These are phyloP conservation scores for Didymella lethalis DNA, from an alignment of 2,329 filamentous ascomycete genomes.

Conservation along the genomic window DNA sequence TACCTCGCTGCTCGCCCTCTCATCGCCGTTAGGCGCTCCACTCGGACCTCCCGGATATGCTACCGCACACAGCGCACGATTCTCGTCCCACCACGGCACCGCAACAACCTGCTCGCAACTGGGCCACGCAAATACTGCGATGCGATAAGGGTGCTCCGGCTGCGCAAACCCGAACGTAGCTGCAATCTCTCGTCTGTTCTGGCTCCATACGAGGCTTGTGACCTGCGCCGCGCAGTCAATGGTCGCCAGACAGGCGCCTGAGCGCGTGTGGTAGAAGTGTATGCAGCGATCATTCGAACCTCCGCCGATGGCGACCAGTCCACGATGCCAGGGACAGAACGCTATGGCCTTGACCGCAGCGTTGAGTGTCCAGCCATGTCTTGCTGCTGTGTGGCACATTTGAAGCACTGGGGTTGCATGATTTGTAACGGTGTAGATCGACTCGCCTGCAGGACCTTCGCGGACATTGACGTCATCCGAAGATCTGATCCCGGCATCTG, in stretches of 20 bases:
- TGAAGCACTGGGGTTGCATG: constrained; percentile 50
- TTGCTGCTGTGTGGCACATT: constrained; percentile 65
- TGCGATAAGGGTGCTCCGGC: constrained; percentile 85
- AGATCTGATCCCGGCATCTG: constrained; percentile 17
- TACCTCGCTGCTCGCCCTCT: constrained; percentile 62
- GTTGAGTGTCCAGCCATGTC: constrained; percentile 77
- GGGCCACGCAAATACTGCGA: constrained; percentile 95
- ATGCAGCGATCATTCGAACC: constrained; percentile 95
- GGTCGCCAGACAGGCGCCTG: constrained; percentile 83
- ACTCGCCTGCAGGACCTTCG: constrained; percentile 41
- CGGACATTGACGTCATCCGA: constrained; percentile 34
- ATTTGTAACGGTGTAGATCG: constrained; percentile 45
- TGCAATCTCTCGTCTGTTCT: constrained; percentile 82
- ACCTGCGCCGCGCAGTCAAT: constrained; percentile 95
- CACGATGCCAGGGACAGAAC: constrained; percentile 93
- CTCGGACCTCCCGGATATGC: constrained; percentile 75
- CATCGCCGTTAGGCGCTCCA: constrained; percentile 21
- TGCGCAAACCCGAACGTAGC: constrained; percentile 95
- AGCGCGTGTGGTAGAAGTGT: constrained; percentile 89
- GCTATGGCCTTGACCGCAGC: constrained; percentile 96
- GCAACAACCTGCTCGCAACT: constrained; percentile 84
- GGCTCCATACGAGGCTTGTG: constrained; percentile 90
- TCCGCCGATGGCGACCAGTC: constrained; percentile 86
- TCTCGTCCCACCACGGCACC: constrained; percentile 82
- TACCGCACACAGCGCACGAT: constrained; percentile 86